These are phyloP conservation scores for Neurospora crassa DNA, from an alignment of 2,329 filamentous ascomycete genomes.

Conservation along the genomic window DNA sequence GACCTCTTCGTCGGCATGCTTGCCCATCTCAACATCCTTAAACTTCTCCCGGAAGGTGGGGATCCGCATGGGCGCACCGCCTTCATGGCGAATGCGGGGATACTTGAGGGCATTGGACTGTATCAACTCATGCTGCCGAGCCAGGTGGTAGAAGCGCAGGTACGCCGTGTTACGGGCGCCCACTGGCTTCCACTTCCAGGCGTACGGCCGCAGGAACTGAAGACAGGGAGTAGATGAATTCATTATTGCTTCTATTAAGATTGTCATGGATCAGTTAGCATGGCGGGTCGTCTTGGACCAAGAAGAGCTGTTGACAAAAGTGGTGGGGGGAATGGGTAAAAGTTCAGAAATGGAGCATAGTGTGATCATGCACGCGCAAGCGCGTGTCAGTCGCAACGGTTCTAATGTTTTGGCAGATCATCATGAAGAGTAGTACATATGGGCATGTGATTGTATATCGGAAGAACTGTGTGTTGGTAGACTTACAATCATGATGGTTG, in stretches of 20 bases:
- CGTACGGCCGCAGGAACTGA: conserved; percentile 47
- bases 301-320: background rate
- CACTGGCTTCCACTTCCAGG: conserved; percentile 27
- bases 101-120: conserved; percentile 42
- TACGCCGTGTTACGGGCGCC: conserved; percentile 29
- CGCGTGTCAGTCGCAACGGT: conserved; percentile 50
- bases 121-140: conserved; percentile 36
- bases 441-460: background rate
- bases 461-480: background rate
- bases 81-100: conserved; percentile 35
- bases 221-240: conserved; percentile 30
- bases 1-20: conserved; percentile 20
- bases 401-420: conserved; percentile 43
- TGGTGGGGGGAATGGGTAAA: background rate
- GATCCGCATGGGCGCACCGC: conserved; percentile 27
- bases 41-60: conserved; percentile 28
- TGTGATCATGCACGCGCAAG: conserved; percentile 41
- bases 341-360: conserved; percentile 39
- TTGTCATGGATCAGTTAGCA: conserved; percentile 12
- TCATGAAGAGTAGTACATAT: conserved; percentile 26
- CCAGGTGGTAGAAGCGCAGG: conserved; percentile 38
- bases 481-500: conserved; percentile 13
- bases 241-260: conserved; percentile 28
- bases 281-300: background rate
- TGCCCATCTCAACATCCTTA: conserved; percentile 13